These are phyloP conservation scores for Syzygium malaccense DNA, from an alignment of 441 rosid genomes.

Conservation along the genomic window DNA sequence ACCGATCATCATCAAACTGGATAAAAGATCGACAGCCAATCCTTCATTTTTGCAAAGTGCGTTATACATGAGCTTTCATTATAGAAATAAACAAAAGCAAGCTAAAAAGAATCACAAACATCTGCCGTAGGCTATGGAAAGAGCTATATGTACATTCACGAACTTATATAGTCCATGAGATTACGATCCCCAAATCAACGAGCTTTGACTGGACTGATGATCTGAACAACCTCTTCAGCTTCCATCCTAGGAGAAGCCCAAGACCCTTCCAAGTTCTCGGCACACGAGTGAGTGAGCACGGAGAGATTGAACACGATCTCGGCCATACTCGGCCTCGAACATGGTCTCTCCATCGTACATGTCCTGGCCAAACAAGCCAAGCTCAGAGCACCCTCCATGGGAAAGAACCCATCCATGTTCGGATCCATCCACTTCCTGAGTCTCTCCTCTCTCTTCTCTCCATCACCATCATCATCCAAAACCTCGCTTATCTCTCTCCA, in stretches of 20 bases:
- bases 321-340: constrained; percentile 51
- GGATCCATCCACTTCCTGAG: constrained; percentile 57
- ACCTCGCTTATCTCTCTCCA: constrained; percentile 36
- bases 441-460: constrained; percentile 29
- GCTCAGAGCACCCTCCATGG: constrained; percentile 39
- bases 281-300: constrained; percentile 30
- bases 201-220: constrained; percentile 21
- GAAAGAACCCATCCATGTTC: constrained; percentile 36
- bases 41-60: neutral
- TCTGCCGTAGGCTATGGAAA: neutral
- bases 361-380: constrained; percentile 42
- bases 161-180: neutral
- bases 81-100: neutral
- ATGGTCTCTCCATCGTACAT: constrained; percentile 36
- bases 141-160: neutral
- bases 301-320: constrained; percentile 59
- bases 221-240: constrained; percentile 26
- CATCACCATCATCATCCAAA: constrained; percentile 26
- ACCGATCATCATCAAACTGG: neutral
- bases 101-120: neutral
- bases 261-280: constrained; percentile 23
- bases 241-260: constrained; percentile 30
- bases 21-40: neutral
- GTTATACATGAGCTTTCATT: neutral
- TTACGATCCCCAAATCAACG: neutral